A percentile compares a stretch with the other conserved stretches of the same genome.
phyloP scores from a whole-genome alignment of 495 filamentous ascomycete species.

The Penicillium maclennaniae region DNA sequence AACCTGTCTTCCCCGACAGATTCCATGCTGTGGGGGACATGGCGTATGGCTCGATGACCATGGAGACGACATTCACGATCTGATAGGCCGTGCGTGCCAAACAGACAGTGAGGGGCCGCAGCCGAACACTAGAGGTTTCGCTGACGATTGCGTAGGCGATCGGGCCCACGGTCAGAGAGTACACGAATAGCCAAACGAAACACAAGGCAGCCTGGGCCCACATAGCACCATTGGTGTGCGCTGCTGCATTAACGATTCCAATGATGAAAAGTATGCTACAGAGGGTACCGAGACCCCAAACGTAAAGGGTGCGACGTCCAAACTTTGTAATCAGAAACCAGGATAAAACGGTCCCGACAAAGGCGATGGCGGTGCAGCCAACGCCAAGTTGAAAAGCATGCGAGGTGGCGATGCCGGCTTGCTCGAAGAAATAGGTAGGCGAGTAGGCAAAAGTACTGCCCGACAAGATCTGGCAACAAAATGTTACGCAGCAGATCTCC shows the following conservation, averaged over 20 bases:
- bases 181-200: constrained; percentile 63
- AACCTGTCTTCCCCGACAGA: constrained; percentile 62
- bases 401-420: constrained; percentile 56
- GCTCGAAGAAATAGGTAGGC: constrained; percentile 67
- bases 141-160: constrained; percentile 69
- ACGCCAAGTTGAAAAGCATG: constrained; percentile 51
- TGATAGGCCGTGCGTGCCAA: constrained; percentile 63
- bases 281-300: constrained; percentile 58
- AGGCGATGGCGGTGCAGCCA: constrained; percentile 56
- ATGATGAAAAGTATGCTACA: constrained; percentile 58
- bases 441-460: constrained; percentile 70
- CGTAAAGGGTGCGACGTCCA: constrained; percentile 65
- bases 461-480: constrained; percentile 69
- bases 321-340: constrained; percentile 48
- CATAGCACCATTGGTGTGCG: constrained; percentile 32
- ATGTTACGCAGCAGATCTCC: constrained; percentile 64
- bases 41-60: constrained; percentile 64
- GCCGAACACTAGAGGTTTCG: constrained; percentile 63
- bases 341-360: constrained; percentile 51
- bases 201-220: constrained; percentile 52
- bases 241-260: constrained; percentile 58
- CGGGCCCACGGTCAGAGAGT: constrained; percentile 66
- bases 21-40: constrained; percentile 66
- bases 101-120: constrained; percentile 64
- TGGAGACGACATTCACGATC: constrained; percentile 57